Conservation (phyloP, 2,329 filamentous ascomycete species). For the Fusarium sambucinum region DNA sequence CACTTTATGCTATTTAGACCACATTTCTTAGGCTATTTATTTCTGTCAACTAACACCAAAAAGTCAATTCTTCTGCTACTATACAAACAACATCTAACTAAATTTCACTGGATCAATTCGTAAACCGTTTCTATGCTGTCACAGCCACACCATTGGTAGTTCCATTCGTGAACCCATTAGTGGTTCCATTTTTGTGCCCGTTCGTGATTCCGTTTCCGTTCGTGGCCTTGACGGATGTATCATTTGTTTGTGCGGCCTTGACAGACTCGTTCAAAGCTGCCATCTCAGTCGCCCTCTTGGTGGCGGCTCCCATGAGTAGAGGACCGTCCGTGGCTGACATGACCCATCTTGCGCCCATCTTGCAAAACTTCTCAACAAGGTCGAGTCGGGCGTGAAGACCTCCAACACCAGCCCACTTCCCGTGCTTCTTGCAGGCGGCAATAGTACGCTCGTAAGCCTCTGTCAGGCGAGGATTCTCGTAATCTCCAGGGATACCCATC, state of each 20-base stretch:
- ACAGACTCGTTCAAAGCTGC: slow-evolving; percentile 36
- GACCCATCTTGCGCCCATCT: slow-evolving; percentile 48
- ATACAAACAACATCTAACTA: not conserved
- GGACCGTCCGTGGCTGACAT: slow-evolving; percentile 50
- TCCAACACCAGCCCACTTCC: slow-evolving; percentile 57
- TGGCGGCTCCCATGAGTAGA: slow-evolving; percentile 44
- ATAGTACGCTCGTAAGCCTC: slow-evolving; percentile 52
- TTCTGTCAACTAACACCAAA: no score
- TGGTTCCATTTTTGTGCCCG: no score
- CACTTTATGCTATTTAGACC: no score
- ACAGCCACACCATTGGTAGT: not conserved
- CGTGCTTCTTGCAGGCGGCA: slow-evolving; percentile 53
- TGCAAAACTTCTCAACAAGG: slow-evolving; percentile 54
- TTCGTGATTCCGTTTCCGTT: slow-evolving; percentile 1
- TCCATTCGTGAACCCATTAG: not conserved
- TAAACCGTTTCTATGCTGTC: not conserved
- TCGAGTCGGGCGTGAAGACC: slow-evolving; percentile 57
- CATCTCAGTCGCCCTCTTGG: slow-evolving; percentile 46
- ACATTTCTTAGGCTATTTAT: no score
- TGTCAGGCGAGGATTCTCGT: slow-evolving; percentile 39
- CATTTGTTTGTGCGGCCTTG: slow-evolving; percentile 10
- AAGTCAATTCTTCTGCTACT: not conserved
- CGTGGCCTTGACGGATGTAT: not conserved
- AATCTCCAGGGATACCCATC: slow-evolving; percentile 52
- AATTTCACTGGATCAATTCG: fast-evolving